phyloP scores from a whole-genome alignment of 805 yeast genomes.

The Starmerella gropengiesseri region DNA sequence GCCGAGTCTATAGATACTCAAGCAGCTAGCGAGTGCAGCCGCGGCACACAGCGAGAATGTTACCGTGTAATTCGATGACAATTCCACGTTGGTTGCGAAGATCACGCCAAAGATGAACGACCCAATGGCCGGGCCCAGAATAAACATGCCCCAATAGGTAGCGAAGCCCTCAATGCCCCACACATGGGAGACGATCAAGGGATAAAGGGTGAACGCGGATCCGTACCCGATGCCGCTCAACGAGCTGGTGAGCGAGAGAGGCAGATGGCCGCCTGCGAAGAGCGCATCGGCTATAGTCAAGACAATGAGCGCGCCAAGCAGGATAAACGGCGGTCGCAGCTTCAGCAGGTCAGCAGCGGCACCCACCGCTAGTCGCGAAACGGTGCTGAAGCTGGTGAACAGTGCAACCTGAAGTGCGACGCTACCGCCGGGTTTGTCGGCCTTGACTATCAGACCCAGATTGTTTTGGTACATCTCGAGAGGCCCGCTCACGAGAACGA shows the following conservation, averaged over 20 bases:
- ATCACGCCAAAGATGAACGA: conserved; percentile 54
- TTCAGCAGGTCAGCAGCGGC: conserved; percentile 52
- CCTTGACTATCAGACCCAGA: conserved; percentile 58
- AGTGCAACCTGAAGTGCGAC: conserved; percentile 38
- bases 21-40: conserved; percentile 11
- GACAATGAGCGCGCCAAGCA: conserved; percentile 28
- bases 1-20: conserved; percentile 9
- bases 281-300: conserved; percentile 24
- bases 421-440: conserved; percentile 23
- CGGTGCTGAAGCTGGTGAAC: conserved; percentile 58
- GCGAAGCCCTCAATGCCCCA: conserved; percentile 89
- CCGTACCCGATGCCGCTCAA: conserved; percentile 69
- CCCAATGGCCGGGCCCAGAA: conserved; percentile 82
- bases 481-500: conserved; percentile 68
- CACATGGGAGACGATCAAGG: conserved; percentile 67
- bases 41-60: conserved; percentile 17
- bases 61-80: conserved; percentile 4
- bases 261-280: conserved; percentile 31
- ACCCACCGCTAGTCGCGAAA: conserved; percentile 58
- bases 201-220: conserved; percentile 72
- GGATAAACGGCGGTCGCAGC: conserved; percentile 26
- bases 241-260: conserved; percentile 31
- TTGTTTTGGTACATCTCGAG: conserved; percentile 76
- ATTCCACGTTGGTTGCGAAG: conserved; percentile 56
- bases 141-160: conserved; percentile 83